Base-by-base conservation (phyloP, 805 yeast genomes). In the Saturnispora sanitii region DNA sequence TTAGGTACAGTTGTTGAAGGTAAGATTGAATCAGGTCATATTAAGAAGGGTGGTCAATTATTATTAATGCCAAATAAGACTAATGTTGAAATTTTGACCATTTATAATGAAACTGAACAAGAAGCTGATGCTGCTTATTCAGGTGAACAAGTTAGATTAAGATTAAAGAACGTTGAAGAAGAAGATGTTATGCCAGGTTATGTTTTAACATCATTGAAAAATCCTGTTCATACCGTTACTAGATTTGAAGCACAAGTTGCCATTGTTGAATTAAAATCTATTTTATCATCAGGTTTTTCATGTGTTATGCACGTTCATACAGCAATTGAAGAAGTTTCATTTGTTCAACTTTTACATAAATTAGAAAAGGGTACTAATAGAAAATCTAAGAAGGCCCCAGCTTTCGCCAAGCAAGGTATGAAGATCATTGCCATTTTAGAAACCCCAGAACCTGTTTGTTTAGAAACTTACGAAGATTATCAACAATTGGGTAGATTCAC, bases 291-390 rank as follows among this genome's bases (percentile, higher is more conserved):
- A 38, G 99, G 99, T 43, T 92, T 79, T 70, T 79, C 96, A 12
- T 92, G 97, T 74, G 96, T 92, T 42, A 90, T 92, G 96, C 98
- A 92, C 59, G 82, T 92, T 53, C 98, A 92, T 69, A 86, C 97
- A 38, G 97, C 97, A 42, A 87, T 90, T 52, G 97, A 92, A 67
- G 99, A 92, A 65, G 95, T 92, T 40, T 72, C 73, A 20, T 76
- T 92, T 58, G 71, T 79, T 39, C 78, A 79, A 55, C 73, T 92
- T 61, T 71, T 87, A 58, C 97, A 92, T 68, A 87, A 90, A 67
- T 71, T 92, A 55, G 95, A 92, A 64, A 90, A 84, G 70, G 96
- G 96, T 48, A 87, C 97, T 43, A 90, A 90, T 75, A 82, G 96
- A 70, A 83, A 79, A 65, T 84, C 95, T 46, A 92, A 87, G 75